A percentile compares a stretch with the other conserved stretches of the same genome.
These are phyloP conservation scores for Aspergillus jensenii DNA, from an alignment of 2,329 filamentous ascomycete genomes.

Conservation along the genomic window DNA sequence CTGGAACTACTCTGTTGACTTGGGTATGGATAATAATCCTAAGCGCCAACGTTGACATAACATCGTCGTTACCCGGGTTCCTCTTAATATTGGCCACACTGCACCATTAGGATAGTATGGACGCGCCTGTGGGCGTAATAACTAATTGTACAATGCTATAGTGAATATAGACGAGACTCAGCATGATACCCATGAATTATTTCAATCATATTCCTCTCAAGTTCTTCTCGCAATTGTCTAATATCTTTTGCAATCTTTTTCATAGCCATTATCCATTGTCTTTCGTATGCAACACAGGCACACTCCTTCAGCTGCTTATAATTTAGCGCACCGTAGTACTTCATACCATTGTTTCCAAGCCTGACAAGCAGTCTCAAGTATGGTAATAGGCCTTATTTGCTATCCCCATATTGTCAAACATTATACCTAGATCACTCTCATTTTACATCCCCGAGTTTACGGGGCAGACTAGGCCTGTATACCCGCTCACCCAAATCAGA, in stretches of 20 bases:
- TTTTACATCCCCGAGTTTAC: neutral
- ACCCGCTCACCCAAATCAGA: too few relatives aligned
- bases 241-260: neutral
- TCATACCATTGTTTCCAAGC: neutral
- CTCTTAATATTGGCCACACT: neutral
- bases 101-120: neutral
- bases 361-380: neutral
- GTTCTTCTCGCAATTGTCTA: neutral
- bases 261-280: neutral
- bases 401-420: neutral
- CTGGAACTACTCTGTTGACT: constrained; percentile 42
- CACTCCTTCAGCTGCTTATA: neutral
- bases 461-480: neutral
- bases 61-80: too few relatives aligned
- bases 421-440: neutral
- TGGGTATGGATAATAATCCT: constrained; percentile 26
- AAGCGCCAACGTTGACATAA: constrained; percentile 33
- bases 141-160: constrained; percentile 4
- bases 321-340: neutral
- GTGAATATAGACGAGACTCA: constrained; percentile 3
- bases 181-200: constrained; percentile 5
- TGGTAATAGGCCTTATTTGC: neutral
- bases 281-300: neutral
- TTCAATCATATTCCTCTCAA: neutral
- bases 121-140: neutral